Conservation (phyloP, 192 early-diverging fungal species). For the Umbelopsis sp. region DNA sequence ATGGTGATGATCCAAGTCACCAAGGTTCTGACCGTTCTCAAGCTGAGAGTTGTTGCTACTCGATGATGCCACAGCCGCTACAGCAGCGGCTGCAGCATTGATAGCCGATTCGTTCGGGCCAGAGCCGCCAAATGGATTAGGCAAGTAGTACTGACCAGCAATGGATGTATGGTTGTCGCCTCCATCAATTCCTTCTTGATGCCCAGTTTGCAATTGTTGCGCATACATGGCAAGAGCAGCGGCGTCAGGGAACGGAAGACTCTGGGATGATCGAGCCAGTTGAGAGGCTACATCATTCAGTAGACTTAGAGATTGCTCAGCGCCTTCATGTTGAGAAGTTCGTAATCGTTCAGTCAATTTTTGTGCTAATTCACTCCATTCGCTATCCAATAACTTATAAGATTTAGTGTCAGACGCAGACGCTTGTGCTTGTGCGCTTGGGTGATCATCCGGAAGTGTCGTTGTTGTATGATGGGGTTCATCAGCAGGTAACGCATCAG, state of each 20-base stretch:
- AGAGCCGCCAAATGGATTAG: conserved; percentile 22
- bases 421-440: no score
- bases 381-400: conserved; percentile 20
- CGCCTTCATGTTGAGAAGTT: background rate
- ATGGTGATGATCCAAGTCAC: background rate
- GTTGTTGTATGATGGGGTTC: background rate
- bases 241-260: conserved; percentile 26
- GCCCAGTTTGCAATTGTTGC: conserved; percentile 22
- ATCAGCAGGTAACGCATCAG: background rate
- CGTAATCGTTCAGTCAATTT: conserved; percentile 30
- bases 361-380: conserved; percentile 34
- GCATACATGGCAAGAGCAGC: conserved; percentile 32
- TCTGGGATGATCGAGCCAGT: conserved; percentile 8
- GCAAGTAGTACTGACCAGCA: conserved; percentile 20
- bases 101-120: conserved; percentile 11
- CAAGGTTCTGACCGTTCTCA: background rate
- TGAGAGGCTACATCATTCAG: conserved; percentile 16
- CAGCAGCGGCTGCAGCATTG: conserved; percentile 24
- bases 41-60: background rate
- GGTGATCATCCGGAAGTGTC: background rate
- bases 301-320: conserved; percentile 6
- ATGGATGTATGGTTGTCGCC: conserved; percentile 9
- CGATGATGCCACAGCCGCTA: conserved; percentile 21
- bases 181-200: background rate
- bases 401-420: conserved; percentile 11